Evolutionary conservation across 2,329 filamentous ascomycete genomes (phyloP).

Genomic region (Xylogone sp.): DNA sequence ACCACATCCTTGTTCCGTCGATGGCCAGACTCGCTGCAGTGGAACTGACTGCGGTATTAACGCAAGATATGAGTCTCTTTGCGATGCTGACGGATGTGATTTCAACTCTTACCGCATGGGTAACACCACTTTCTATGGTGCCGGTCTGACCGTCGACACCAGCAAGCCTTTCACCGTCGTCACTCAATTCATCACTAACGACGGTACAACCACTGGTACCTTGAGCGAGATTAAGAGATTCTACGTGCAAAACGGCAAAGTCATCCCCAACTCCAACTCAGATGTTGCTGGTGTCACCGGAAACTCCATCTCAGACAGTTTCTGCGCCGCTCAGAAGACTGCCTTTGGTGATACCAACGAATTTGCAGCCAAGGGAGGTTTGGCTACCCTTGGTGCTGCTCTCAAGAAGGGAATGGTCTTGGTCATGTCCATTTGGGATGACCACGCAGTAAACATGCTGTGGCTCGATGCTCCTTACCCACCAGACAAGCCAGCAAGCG

Average conservation of each 20-base stretch:
- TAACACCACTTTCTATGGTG: conserved; percentile 51
- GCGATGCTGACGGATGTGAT: conserved; percentile 60
- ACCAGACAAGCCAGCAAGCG: conserved; percentile 34
- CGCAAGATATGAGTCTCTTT: conserved; percentile 48
- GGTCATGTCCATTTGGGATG: conserved; percentile 57
- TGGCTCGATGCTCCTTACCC: conserved; percentile 72
- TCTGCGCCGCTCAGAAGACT: conserved; percentile 53
- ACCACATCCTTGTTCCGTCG: conserved; percentile 51
- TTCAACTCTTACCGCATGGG: conserved; percentile 60
- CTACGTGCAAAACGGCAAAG: conserved; percentile 52
- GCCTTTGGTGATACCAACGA: conserved; percentile 50
- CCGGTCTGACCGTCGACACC: conserved; percentile 48
- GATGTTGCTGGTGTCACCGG: conserved; percentile 41
- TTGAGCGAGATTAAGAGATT: conserved; percentile 52
- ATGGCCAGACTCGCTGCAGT: conserved; percentile 40
- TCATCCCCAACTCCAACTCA: conserved; percentile 47
- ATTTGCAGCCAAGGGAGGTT: conserved; percentile 53
- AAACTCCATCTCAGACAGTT: conserved; percentile 52
- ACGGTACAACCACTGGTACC: conserved; percentile 44
- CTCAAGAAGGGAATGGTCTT: conserved; percentile 57
- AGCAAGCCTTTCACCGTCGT: conserved; percentile 51
- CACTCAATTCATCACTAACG: conserved; percentile 54
- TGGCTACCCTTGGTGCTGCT: conserved; percentile 50
- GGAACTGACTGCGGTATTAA: conserved; percentile 40
- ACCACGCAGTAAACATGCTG: conserved; percentile 63